Evolutionary conservation across 2,329 filamentous ascomycete genomes (phyloP), one percentile per base, ranked within the genome.

Genomic region (Stagonosporopsis rhizophila): DNA sequence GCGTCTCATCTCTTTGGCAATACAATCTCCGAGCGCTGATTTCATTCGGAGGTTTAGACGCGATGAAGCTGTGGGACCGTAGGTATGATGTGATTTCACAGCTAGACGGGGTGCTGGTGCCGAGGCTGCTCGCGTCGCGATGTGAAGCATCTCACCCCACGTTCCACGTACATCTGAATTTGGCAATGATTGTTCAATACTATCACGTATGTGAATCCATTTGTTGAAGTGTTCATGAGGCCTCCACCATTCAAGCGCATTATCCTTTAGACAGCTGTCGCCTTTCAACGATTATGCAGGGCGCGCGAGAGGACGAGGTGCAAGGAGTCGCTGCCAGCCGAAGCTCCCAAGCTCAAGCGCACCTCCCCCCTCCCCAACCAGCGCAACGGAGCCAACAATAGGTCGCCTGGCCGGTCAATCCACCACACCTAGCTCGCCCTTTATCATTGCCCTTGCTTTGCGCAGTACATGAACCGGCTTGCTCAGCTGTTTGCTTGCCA

Each of bases 271-370:
- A 37, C 22, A 20, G 27, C 37, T 42, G 25, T 15, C 5, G 20
- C 6, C 17, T 22, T 23, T 1, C 6, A 14, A 14, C 27, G 25
- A 22, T 5, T 12, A 44, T 46, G 52, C n/a, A 40, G 39, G 32
- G 45, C 17, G 27, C 15, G 28, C 30, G 15, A 32, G 19, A 38
- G 32, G 23, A 25, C 32, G 32, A 44, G 38, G 15, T 32, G 32
- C 51, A 37, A 44, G 44, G 44, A 35, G 32, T 35, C 40, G 39
- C 39, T 44, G 44, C 40, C 35, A 17, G 44, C 30, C 30, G 4
- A 32, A 51, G 37, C 53, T 51, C 41, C 22, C 28, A 30, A 40
- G 52, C 52, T 49, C 40, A 23, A 28, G 27, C 42, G 46, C 52
- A 38, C 46, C 52, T 27, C 41, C 41, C 44, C 35, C 41, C 37